Evolutionary conservation across 495 filamentous ascomycete species (phyloP).

Genomic region (Penicillium soppii): DNA sequence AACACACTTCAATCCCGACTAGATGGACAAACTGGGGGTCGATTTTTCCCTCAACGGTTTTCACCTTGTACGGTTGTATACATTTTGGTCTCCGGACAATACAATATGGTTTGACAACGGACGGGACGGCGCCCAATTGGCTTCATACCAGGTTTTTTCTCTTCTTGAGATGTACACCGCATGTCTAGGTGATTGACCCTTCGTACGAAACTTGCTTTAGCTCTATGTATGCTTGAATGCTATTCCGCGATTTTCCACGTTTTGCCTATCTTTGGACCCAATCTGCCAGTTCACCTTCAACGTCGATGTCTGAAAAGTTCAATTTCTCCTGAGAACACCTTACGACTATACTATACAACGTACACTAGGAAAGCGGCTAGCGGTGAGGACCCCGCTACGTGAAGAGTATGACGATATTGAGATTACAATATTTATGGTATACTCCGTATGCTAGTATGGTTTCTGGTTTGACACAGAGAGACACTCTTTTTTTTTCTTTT

Average conservation of each 20-base stretch:
- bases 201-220: neutral
- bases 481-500: neutral
- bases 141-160: neutral
- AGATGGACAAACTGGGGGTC: neutral
- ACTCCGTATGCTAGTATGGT: neutral
- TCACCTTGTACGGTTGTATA: too few species aligned
- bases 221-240: neutral
- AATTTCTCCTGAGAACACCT: slow-evolving; percentile 4
- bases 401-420: slow-evolving; percentile 6
- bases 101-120: neutral
- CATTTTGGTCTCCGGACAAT: neutral
- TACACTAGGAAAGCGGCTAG: too few species aligned
- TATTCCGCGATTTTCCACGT: neutral
- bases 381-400: slow-evolving; percentile 8
- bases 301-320: neutral
- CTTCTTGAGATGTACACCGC: neutral
- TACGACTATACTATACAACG: too few species aligned
- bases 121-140: neutral
- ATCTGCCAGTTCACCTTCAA: slow-evolving; percentile 1
- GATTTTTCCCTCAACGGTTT: neutral
- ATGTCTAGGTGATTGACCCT: neutral
- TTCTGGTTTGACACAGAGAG: neutral
- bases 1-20: neutral
- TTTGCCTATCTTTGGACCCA: neutral
- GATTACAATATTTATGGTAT: neutral